These are phyloP conservation scores for Gigaspora rosea DNA, from an alignment of 192 early-diverging fungal genomes.

Conservation along the genomic window DNA sequence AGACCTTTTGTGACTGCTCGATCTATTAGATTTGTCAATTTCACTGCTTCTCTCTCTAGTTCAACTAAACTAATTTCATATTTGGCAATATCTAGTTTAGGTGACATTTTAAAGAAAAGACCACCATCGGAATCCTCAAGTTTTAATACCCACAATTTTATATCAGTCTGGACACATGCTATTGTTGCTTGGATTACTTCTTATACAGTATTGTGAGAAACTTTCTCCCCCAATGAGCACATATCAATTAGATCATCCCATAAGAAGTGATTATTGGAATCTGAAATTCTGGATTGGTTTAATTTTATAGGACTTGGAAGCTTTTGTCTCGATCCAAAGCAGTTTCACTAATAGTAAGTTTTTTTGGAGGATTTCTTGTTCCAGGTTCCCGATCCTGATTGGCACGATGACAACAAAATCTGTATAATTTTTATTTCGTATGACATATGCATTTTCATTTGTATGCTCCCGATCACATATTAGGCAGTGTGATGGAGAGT, in stretches of 20 bases:
- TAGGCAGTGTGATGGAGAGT: background rate
- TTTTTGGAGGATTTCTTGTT: background rate
- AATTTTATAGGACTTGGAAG: background rate
- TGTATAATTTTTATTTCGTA: constrained; percentile 16
- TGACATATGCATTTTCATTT: background rate
- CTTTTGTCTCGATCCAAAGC: background rate
- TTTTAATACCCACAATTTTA: too few species aligned
- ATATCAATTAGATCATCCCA: constrained; percentile 10
- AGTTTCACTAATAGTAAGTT: too few species aligned
- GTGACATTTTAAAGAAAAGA: too few species aligned
- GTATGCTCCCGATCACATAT: background rate
- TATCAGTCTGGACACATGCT: background rate
- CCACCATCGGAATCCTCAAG: too few species aligned
- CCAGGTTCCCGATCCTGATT: background rate
- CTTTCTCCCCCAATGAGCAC: background rate
- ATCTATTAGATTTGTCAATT: background rate
- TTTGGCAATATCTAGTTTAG: too few species aligned
- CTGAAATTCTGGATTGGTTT: constrained; percentile 8
- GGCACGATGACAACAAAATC: background rate
- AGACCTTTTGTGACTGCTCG: too few species aligned
- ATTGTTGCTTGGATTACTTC: constrained; percentile 2
- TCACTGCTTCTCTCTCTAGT: background rate
- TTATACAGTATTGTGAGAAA: background rate
- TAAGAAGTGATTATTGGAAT: background rate
- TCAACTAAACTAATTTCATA: background rate